Conservation (phyloP, 2,329 filamentous ascomycete genomes). For the Aspergillus spinulosporus region DNA sequence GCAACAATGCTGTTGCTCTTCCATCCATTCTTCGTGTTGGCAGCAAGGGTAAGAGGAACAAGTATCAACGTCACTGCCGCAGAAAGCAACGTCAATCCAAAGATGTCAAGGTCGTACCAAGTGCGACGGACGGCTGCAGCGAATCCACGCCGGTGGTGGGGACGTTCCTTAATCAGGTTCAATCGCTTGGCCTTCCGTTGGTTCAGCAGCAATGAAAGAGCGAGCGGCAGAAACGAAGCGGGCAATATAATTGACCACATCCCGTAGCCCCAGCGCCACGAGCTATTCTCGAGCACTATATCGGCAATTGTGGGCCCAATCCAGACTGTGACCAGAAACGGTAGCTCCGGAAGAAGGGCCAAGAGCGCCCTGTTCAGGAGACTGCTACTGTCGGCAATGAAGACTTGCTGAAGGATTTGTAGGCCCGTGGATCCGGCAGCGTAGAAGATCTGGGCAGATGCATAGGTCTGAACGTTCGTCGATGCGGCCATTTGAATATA, state of each 20-base stretch:
- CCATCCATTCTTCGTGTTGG: constrained; percentile 50
- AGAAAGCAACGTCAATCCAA: constrained; percentile 35
- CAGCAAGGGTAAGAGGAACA: constrained; percentile 65
- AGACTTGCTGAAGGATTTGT: constrained; percentile 62
- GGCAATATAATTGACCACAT: constrained; percentile 66
- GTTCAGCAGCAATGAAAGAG: constrained; percentile 58
- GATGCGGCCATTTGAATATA: constrained; percentile 68
- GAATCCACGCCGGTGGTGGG: constrained; percentile 42
- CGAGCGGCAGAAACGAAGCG: constrained; percentile 62
- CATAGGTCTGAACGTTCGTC: constrained; percentile 57
- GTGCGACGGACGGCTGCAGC: constrained; percentile 47
- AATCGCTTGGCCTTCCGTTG: constrained; percentile 59
- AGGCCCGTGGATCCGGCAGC: constrained; percentile 63
- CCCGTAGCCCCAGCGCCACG: constrained; percentile 69
- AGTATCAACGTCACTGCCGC: constrained; percentile 60
- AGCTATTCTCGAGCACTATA: constrained; percentile 54
- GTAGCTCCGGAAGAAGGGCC: constrained; percentile 62
- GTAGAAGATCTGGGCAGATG: constrained; percentile 62
- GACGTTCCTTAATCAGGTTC: constrained; percentile 49
- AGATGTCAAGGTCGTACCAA: constrained; percentile 57
- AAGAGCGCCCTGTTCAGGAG: constrained; percentile 66
- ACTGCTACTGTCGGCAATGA: constrained; percentile 67
- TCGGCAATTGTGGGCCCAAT: constrained; percentile 60
- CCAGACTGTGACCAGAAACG: constrained; percentile 67
- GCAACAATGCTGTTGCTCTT: constrained; percentile 53